Evolutionary conservation across 345 rosid genomes (phyloP).

Genomic region (Corchorus olitorius): DNA sequence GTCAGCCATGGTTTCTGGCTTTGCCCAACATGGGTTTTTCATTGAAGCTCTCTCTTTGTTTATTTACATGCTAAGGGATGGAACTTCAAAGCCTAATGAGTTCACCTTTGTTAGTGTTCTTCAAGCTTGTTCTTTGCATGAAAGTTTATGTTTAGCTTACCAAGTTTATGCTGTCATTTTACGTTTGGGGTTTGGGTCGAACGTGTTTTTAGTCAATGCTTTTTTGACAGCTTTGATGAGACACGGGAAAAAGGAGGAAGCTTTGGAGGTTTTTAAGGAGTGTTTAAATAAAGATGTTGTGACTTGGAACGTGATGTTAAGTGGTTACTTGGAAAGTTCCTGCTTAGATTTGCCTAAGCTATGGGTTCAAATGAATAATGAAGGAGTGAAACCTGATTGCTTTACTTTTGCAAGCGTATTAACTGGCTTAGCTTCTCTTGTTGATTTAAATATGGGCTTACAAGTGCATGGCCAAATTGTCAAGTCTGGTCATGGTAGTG

Average conservation of each 20-base stretch:
- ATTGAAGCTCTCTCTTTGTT: constrained; percentile 40
- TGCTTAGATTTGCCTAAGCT: constrained; percentile 34
- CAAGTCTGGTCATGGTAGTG: constrained; percentile 49
- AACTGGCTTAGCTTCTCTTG: constrained; percentile 42
- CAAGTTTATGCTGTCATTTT: constrained; percentile 39
- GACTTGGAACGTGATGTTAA: constrained; percentile 61
- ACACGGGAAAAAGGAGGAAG: constrained; percentile 42
- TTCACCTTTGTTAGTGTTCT: constrained; percentile 54
- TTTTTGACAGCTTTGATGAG: constrained; percentile 52
- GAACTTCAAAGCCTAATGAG: constrained; percentile 39
- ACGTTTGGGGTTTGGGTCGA: constrained; percentile 43
- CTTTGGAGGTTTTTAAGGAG: constrained; percentile 39
- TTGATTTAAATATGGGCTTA: constrained; percentile 42
- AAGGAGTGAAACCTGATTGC: constrained; percentile 51
- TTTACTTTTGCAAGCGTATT: constrained; percentile 49
- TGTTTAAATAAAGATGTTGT: constrained; percentile 41
- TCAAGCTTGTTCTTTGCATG: constrained; percentile 45
- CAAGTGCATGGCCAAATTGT: constrained; percentile 54
- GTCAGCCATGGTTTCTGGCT: constrained; percentile 48
- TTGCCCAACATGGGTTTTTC: constrained; percentile 36
- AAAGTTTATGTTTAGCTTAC: constrained; percentile 25
- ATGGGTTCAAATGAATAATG: constrained; percentile 44
- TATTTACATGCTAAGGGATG: constrained; percentile 38
- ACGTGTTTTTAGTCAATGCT: constrained; percentile 48
- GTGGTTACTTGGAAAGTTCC: constrained; percentile 45